Base-by-base conservation (phyloP, 2,329 filamentous ascomycete genomes). In the Fusarium cicatricum region DNA sequence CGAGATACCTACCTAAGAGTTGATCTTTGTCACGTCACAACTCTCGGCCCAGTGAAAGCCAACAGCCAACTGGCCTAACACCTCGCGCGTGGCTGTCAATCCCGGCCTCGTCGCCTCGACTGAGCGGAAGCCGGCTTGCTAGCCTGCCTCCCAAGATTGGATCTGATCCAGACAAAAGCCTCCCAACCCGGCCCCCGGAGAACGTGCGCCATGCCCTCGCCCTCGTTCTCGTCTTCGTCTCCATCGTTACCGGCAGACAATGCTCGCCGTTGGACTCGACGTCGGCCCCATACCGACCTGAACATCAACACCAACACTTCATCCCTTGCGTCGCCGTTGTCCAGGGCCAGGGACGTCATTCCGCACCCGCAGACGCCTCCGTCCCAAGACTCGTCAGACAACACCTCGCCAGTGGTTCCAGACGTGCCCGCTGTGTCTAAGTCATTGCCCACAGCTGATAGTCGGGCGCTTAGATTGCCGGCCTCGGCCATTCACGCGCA, bases 21-120 rank as follows among this genome's bases (percentile, higher is more conserved):
- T 48, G 36, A 60, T 55, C 55, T 63, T 61, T 65, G 65, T 67
- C 65, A 68, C 63, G 64, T 65, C 65, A 62, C 64, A 65, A 66
- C 64, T 66, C 62, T 43, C 59, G 31, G 39, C 51, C 58, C 50
- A 53, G 58, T 51, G 47, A 53, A 64, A 62, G 52, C 47, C 53
- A 64, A 57, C 47, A 55, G 60, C 60, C 60, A 63, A 58, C 60
- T 64, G 51, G 60, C 38, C 49, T 37, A 56, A 39, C 50, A 39
- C 39, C 54, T 50, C 53, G 47, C 57, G 44, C 39, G 65, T 68
- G 65, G 65, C 65, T 68, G 64, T 59, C 58, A 52, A 68, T 61
- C 55, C 53, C 52, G 58, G 63, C 64, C 62, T 60, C 51, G 43
- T 50, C 32, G 36, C 49, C 34, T 39, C 48, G 54, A 53, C 46